A percentile compares a stretch with the other conserved stretches of the same genome.
phyloP scores from a whole-genome alignment of 1,284 basidiomycete genomes.

The Boletus austroedulis region DNA sequence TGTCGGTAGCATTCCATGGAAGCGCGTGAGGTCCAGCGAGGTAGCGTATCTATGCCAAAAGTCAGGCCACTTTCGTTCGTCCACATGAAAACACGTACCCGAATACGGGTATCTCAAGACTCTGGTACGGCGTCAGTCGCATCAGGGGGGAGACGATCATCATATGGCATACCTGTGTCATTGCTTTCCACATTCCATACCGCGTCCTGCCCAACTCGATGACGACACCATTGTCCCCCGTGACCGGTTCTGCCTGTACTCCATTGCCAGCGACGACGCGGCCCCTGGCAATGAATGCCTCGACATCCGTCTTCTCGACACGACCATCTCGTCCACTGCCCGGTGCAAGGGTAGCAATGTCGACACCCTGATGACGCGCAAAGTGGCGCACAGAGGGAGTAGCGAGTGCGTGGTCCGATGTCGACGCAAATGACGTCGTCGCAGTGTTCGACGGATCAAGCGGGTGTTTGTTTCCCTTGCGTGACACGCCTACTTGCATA shows the following conservation, averaged over 20 bases:
- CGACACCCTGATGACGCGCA: conserved; percentile 64
- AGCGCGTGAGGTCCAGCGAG: conserved; percentile 77
- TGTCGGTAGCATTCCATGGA: conserved; percentile 67
- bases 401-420: conserved; percentile 51
- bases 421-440: conserved; percentile 9
- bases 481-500: neutral
- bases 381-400: conserved; percentile 79
- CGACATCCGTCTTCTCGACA: conserved; percentile 75
- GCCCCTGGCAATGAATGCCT: conserved; percentile 48
- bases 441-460: conserved; percentile 55
- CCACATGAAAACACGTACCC: conserved; percentile 43
- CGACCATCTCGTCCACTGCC: conserved; percentile 77
- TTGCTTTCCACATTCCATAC: conserved; percentile 84
- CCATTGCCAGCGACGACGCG: neutral
- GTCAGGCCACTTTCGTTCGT: conserved; percentile 1
- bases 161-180: conserved; percentile 58
- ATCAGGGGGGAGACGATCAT: neutral
- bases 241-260: neutral
- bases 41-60: conserved; percentile 62
- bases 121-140: conserved; percentile 41
- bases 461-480: conserved; percentile 47
- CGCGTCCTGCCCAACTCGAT: conserved; percentile 78
- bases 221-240: conserved; percentile 40
- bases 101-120: conserved; percentile 79
- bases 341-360: conserved; percentile 55